These are phyloP conservation scores for Trametes gibbosa DNA, from an alignment of 768 basidiomycete genomes.

Conservation along the genomic window DNA sequence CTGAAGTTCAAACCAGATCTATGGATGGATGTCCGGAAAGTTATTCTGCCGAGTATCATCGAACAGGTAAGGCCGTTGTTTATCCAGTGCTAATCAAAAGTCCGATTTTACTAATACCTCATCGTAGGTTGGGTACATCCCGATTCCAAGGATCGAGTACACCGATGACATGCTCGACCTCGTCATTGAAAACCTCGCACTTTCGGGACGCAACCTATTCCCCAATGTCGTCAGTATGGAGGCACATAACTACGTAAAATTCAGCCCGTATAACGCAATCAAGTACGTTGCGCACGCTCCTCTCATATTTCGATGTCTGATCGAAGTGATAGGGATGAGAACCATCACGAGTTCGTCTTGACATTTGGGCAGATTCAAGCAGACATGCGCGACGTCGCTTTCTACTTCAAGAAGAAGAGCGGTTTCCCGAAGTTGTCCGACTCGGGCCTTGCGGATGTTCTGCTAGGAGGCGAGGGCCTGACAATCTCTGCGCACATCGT, in stretches of 20 bases:
- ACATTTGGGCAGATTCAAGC: constrained; percentile 85
- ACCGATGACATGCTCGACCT: constrained; percentile 83
- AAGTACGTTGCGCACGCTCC: constrained; percentile 15
- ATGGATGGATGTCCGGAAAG: constrained; percentile 83
- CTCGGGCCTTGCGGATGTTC: constrained; percentile 80
- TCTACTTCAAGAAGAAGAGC: constrained; percentile 85
- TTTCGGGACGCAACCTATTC: constrained; percentile 86
- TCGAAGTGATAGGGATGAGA: constrained; percentile 42
- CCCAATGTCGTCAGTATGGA: constrained; percentile 75
- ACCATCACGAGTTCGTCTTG: constrained; percentile 71
- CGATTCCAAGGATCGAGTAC: constrained; percentile 94
- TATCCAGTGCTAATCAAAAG: background rate
- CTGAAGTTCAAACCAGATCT: constrained; percentile 86
- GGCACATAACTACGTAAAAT: constrained; percentile 78
- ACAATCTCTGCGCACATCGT: constrained; percentile 63
- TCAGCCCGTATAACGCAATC: constrained; percentile 69
- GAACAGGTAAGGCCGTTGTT: constrained; percentile 51
- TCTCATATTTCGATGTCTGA: too few species aligned
- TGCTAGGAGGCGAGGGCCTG: constrained; percentile 82
- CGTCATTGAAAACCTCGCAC: constrained; percentile 89
- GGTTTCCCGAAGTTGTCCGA: constrained; percentile 80
- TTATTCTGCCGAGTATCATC: constrained; percentile 78
- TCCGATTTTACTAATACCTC: background rate
- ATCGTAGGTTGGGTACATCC: constrained; percentile 69
- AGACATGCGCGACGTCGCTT: constrained; percentile 91